phyloP scores from a whole-genome alignment of 1,284 basidiomycete genomes.

The Wallemia mellicola region DNA sequence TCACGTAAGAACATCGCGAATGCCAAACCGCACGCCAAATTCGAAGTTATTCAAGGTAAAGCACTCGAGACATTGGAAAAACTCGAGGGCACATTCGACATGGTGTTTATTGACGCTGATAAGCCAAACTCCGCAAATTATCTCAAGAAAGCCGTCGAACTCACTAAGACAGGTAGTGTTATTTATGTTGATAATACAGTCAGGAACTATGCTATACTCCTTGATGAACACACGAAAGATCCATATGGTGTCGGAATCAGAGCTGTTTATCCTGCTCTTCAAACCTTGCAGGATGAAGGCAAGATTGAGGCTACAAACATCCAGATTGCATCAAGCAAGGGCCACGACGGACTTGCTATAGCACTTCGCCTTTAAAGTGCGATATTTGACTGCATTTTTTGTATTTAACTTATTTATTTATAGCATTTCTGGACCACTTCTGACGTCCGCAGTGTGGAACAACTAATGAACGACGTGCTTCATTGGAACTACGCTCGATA shows the following conservation, averaged over 20 bases:
- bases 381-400: neutral
- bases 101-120: conserved; percentile 33
- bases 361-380: neutral
- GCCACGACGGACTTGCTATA: neutral
- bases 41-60: conserved; percentile 23
- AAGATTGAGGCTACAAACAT: neutral
- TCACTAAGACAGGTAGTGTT: neutral
- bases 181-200: neutral
- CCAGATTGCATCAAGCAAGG: neutral
- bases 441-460: too few relatives aligned
- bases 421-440: neutral
- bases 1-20: conserved; percentile 23
- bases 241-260: neutral
- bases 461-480: too few relatives aligned
- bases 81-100: conserved; percentile 23
- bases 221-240: neutral
- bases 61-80: conserved; percentile 21
- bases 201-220: neutral
- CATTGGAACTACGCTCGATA: too few relatives aligned
- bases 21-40: conserved; percentile 22
- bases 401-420: neutral
- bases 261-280: neutral
- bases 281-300: neutral
- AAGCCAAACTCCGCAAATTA: conserved; percentile 15
- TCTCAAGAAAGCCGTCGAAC: neutral